These are phyloP conservation scores for Metschnikowia arizonensis DNA, from an alignment of 805 yeast genomes.

Conservation along the genomic window DNA sequence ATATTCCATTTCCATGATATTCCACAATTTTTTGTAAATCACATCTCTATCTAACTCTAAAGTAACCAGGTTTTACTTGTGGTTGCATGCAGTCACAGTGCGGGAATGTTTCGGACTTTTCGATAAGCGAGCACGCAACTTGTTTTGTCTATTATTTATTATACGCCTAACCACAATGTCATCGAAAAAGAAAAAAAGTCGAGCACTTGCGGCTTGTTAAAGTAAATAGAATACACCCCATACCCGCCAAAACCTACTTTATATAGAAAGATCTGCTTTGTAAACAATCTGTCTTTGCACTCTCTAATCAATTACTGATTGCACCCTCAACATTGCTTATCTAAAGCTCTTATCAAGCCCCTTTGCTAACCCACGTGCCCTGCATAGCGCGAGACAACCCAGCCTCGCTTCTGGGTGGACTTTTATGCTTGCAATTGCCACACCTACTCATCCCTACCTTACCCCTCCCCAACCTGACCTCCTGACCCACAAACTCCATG, in stretches of 20 bases:
- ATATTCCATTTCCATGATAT: too few relatives aligned
- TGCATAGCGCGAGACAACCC: background rate
- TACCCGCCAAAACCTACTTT: too few relatives aligned
- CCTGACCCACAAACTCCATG: conserved; percentile 3
- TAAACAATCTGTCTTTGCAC: too few relatives aligned
- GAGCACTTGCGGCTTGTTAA: background rate
- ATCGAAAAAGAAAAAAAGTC: background rate
- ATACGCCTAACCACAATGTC: background rate
- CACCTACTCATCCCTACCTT: background rate
- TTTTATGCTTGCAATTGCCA: background rate
- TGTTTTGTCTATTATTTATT: background rate
- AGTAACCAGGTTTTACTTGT: background rate
- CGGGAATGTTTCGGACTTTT: background rate
- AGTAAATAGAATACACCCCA: too few relatives aligned
- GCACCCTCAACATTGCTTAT: background rate
- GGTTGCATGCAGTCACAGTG: background rate
- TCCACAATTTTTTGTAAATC: too few relatives aligned
- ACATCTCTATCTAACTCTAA: background rate
- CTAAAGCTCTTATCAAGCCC: conserved; percentile 3
- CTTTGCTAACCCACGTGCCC: conserved; percentile 5
- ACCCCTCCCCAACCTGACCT: too few relatives aligned
- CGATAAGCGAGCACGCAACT: background rate
- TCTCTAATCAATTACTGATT: background rate
- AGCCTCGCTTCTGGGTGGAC: background rate
- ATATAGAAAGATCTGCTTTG: too few relatives aligned